Evolutionary conservation across 306 rosid species (phyloP), one percentile per base, ranked within the genome.

Genomic region (Malus orientalis): DNA sequence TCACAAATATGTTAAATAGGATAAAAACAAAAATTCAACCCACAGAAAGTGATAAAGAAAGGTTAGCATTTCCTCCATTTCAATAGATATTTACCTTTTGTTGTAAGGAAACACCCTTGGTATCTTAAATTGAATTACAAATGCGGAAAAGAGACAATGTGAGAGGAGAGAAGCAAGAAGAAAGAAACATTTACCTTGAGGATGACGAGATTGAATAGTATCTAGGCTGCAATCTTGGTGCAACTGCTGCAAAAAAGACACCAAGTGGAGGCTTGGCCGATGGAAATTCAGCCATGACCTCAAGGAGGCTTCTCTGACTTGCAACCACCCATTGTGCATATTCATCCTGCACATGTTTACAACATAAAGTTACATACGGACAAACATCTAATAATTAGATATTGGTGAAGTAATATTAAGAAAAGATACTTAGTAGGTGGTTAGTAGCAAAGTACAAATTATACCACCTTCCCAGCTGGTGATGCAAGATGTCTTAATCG

Each of bases 171-270:
- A 36, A 38, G 14, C 23, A 57, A 73, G 45, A 47, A 58, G 32
- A 73, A 22, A 25, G 5, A 29, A 44, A 23, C 36, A 74, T 59
- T 67, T 38, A 88, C 99, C 89, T 89, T 20, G 99, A 93, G 69
- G 99, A 96, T 40, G 99, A 96, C 47, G 99, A 96, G 74, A 96
- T 96, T 69, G 99, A 96, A 79, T 96, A 96, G 85, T 71, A 96
- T 88, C 99, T 90, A 14, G 99, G 99, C 85, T 81, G 98, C 83
- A 92, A 87, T 68, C 97, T 95, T 40, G 99, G 98, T 74, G 96
- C 91, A 69, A 92, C 93, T 53, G 98, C 81, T 36, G 98, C 98
- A 80, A 96, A 92, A 82, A 96, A 92, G 75, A 91, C 97, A 72
- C 98, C 97, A 70, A 92, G 85, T 45, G 99, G 92, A 55, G 99